Evolutionary conservation across 106 monocot genomes (phyloP).

Genomic region (Gastrodia elata): DNA sequence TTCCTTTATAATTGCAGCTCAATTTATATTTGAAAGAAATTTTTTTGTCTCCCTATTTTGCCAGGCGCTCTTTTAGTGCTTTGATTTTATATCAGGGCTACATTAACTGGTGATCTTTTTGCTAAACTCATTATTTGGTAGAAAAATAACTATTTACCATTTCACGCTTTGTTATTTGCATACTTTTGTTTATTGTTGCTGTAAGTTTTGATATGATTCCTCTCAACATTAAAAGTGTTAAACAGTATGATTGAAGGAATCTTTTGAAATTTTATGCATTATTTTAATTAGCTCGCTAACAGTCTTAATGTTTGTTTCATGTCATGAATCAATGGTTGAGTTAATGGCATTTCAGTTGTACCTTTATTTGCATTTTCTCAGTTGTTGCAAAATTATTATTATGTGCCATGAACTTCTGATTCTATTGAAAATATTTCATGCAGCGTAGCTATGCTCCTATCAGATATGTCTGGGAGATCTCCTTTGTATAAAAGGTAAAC

Average conservation of each 20-base stretch:
- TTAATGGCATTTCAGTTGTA: background rate
- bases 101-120: background rate
- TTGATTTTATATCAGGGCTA: too few species aligned
- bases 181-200: background rate
- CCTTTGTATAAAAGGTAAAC: constrained; percentile 87
- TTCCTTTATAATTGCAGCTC: too few species aligned
- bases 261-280: background rate
- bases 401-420: background rate
- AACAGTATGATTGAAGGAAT: background rate
- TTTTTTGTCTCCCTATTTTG: too few species aligned
- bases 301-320: background rate
- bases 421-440: constrained; percentile 17
- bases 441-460: constrained; percentile 76
- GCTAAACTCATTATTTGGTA: background rate
- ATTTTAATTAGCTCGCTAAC: background rate
- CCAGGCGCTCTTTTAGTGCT: too few species aligned
- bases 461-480: constrained; percentile 92
- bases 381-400: background rate
- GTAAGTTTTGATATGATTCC: background rate
- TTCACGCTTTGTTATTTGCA: background rate
- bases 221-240: background rate
- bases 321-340: background rate
- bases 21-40: too few species aligned
- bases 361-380: background rate
- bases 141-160: background rate